A percentile compares a stretch with the other conserved stretches of the same genome.
Conservation (phyloP, 768 basidiomycete genomes). For the Phanerochaete carnosa region DNA sequence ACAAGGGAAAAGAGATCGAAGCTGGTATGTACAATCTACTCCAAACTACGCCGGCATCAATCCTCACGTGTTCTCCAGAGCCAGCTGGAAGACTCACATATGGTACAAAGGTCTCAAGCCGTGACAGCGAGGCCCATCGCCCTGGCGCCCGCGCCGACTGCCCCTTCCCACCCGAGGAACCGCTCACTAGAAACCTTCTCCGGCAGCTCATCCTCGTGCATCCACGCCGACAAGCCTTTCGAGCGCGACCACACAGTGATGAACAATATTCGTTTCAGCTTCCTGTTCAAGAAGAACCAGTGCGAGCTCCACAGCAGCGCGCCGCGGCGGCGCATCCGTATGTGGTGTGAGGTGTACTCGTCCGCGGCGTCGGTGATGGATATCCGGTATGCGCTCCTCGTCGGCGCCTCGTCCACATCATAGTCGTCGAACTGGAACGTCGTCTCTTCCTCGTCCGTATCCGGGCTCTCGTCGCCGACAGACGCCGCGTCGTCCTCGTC, state of each 20-base stretch:
- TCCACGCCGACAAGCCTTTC: constrained; percentile 50
- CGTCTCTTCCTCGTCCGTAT: constrained; percentile 66
- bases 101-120: constrained; percentile 5
- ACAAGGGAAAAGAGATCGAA: not conserved
- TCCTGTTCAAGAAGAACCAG: constrained; percentile 95
- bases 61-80: not conserved
- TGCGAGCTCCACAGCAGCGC: constrained; percentile 93
- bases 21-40: not conserved
- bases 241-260: constrained; percentile 89
- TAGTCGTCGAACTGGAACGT: constrained; percentile 81
- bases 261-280: constrained; percentile 89
- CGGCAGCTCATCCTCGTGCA: constrained; percentile 31
- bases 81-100: constrained; percentile 2
- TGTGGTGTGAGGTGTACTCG: constrained; percentile 34
- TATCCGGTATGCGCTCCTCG: constrained; percentile 22
- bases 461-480: constrained; percentile 57
- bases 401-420: constrained; percentile 55
- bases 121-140: constrained; percentile 60
- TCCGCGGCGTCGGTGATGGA: constrained; percentile 19
- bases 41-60: not conserved
- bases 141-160: constrained; percentile 75
- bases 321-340: constrained; percentile 58
- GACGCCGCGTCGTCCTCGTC: constrained; percentile 75
- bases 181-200: constrained; percentile 43
- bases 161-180: constrained; percentile 80